Percentiles rank a stretch among this genome's conserved stretches.
Conservation (phyloP, 495 filamentous ascomycete genomes). For the Talaromyces ruber region DNA sequence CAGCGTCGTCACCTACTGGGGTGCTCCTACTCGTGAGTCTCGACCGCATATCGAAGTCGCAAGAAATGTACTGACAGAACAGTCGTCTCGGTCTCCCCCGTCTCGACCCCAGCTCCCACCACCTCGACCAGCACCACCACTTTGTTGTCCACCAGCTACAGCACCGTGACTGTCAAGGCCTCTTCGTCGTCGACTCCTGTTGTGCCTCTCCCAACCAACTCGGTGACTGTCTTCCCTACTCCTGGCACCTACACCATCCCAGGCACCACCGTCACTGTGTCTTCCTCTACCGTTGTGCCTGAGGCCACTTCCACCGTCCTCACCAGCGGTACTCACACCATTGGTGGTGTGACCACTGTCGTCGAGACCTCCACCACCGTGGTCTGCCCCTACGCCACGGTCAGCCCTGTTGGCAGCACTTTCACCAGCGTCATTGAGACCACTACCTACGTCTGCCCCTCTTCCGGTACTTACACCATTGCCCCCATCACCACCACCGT, state of each 20-base stretch:
- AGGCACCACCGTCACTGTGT: conserved; percentile 63
- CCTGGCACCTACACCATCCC: conserved; percentile 77
- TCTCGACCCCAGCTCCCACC: conserved; percentile 12
- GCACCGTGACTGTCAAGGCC: conserved; percentile 26
- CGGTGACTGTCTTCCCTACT: conserved; percentile 57
- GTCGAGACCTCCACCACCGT: conserved; percentile 63
- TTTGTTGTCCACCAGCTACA: conserved; percentile 30
- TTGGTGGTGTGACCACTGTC: conserved; percentile 70
- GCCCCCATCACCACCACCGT: conserved; percentile 57
- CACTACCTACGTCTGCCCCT: conserved; percentile 71
- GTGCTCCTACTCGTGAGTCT: conserved; percentile 49
- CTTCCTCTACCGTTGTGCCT: conserved; percentile 56
- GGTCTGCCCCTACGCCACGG: conserved; percentile 65
- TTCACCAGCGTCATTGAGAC: conserved; percentile 63
- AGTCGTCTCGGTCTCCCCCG: conserved; percentile 22
- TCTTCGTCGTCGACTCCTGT: conserved; percentile 15
- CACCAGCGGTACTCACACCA: conserved; percentile 58
- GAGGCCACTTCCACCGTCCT: conserved; percentile 54
- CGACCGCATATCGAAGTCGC: no score
- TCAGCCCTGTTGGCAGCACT: conserved; percentile 49
- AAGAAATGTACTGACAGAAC: not conserved
- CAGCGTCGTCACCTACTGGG: conserved; percentile 52
- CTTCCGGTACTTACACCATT: conserved; percentile 74
- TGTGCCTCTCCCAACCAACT: conserved; percentile 49
- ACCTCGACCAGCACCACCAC: conserved; percentile 26